These are phyloP conservation scores for Blastosporella zonata DNA, from an alignment of 1,284 basidiomycete species.

Conservation along the genomic window DNA sequence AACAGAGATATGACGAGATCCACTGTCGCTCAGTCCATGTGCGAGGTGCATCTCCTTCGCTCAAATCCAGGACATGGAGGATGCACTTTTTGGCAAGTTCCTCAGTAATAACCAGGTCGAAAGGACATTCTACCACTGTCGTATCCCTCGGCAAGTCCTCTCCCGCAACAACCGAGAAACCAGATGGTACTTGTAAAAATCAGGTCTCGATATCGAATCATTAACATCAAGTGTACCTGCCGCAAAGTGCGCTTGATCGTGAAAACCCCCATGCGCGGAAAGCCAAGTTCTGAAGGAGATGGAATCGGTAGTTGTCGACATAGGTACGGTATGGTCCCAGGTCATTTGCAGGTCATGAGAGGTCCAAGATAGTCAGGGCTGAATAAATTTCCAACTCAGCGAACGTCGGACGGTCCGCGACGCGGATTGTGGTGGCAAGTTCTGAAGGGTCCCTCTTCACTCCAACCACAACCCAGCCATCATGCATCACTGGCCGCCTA, in stretches of 20 bases:
- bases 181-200: constrained; percentile 41
- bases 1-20: constrained; percentile 65
- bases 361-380: no score
- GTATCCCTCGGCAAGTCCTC: constrained; percentile 48
- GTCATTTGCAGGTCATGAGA: no score
- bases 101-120: constrained; percentile 69
- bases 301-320: constrained; percentile 18
- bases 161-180: constrained; percentile 56
- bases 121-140: constrained; percentile 71
- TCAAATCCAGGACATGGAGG: constrained; percentile 33
- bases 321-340: no score
- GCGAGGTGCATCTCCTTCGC: constrained; percentile 23
- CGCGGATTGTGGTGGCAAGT: no score
- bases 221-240: constrained; percentile 34
- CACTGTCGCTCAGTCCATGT: constrained; percentile 69
- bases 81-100: constrained; percentile 45
- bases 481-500: no score
- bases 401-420: no score
- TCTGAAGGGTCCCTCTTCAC: no score
- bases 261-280: constrained; percentile 42
- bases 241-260: constrained; percentile 40
- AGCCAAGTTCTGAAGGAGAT: constrained; percentile 48
- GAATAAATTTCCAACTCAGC: constrained; percentile 1
- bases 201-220: constrained; percentile 3
- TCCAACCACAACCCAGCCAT: no score